Evolutionary conservation across 441 rosid genomes (phyloP).

Genomic region (Adansonia madagascariensis): DNA sequence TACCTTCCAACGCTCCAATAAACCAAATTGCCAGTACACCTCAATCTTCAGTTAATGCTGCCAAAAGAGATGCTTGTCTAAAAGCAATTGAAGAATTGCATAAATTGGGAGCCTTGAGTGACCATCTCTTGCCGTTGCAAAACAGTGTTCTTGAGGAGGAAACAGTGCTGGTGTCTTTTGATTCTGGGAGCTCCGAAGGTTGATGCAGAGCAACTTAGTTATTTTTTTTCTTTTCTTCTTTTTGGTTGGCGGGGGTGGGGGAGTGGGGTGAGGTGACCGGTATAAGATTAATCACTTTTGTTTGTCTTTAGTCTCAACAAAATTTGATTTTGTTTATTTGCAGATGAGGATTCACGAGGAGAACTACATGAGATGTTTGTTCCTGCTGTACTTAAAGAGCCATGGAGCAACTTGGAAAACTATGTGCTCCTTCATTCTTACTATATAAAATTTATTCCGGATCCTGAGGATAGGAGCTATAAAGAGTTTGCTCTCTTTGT

Average conservation of each 20-base stretch:
- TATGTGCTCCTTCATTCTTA: conserved; percentile 57
- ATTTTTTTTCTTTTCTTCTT: conserved; percentile 24
- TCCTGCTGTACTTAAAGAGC: conserved; percentile 62
- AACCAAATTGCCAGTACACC: conserved; percentile 61
- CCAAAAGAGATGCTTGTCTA: conserved; percentile 86
- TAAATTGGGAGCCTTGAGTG: conserved; percentile 72
- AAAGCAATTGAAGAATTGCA: conserved; percentile 86
- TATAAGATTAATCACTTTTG: conserved; percentile 15
- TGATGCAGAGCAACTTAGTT: conserved; percentile 28
- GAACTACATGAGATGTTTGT: conserved; percentile 84
- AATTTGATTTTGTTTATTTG: conserved; percentile 35
- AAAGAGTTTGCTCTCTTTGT: conserved; percentile 81
- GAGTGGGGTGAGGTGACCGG: neutral
- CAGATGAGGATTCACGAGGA: conserved; percentile 62
- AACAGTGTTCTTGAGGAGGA: conserved; percentile 52
- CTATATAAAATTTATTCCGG: conserved; percentile 66
- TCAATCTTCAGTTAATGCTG: conserved; percentile 72
- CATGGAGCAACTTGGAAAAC: conserved; percentile 54
- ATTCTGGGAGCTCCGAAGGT: conserved; percentile 61
- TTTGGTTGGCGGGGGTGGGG: neutral
- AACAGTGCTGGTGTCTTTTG: conserved; percentile 37
- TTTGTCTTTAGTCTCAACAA: conserved; percentile 5
- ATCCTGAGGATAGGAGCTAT: conserved; percentile 83
- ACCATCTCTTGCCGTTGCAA: conserved; percentile 64
- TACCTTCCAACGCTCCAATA: conserved; percentile 89